A percentile compares a stretch with the other conserved stretches of the same genome.
Evolutionary conservation across 768 basidiomycete species (phyloP).

Genomic region (Termitomyces sp.): DNA sequence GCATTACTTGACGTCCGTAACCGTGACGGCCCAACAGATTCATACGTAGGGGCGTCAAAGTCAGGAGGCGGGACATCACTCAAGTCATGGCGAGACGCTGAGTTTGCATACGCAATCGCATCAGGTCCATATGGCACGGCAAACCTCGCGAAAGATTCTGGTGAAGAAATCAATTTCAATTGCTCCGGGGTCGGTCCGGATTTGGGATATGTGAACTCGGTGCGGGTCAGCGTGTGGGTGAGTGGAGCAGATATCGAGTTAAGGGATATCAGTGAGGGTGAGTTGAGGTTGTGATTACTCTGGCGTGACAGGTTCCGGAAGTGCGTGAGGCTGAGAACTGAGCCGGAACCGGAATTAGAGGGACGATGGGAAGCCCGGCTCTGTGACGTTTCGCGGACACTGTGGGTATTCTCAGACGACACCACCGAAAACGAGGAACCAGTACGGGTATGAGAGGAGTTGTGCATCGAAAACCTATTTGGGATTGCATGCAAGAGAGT

Average conservation of each 20-base stretch:
- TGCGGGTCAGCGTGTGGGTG: conserved; percentile 64
- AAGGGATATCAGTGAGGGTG: conserved; percentile 67
- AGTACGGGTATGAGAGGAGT: conserved; percentile 20
- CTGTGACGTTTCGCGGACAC: conserved; percentile 19
- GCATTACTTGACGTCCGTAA: conserved; percentile 22
- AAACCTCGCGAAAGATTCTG: conserved; percentile 63
- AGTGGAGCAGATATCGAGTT: conserved; percentile 74
- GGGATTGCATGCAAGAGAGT: conserved; percentile 30
- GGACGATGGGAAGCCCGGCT: conserved; percentile 25
- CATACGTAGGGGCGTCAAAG: conserved; percentile 34
- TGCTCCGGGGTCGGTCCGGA: conserved; percentile 59
- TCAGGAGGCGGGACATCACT: conserved; percentile 45
- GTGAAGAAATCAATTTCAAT: conserved; percentile 62
- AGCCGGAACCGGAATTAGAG: conserved; percentile 26
- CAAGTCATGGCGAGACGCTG: conserved; percentile 38
- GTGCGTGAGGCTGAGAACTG: conserved; percentile 34
- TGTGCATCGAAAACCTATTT: conserved; percentile 29
- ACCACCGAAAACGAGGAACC: conserved; percentile 25
- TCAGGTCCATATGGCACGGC: conserved; percentile 74
- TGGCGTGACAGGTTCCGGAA: conserved; percentile 49
- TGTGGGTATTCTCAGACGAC: conserved; percentile 18
- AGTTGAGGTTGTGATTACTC: conserved; percentile 44
- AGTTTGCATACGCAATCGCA: conserved; percentile 60
- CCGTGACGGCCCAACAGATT: conserved; percentile 22
- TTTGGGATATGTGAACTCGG: conserved; percentile 66